Evolutionary conservation across 345 rosid genomes (phyloP).

Genomic region (Hibiscus mutabilis): DNA sequence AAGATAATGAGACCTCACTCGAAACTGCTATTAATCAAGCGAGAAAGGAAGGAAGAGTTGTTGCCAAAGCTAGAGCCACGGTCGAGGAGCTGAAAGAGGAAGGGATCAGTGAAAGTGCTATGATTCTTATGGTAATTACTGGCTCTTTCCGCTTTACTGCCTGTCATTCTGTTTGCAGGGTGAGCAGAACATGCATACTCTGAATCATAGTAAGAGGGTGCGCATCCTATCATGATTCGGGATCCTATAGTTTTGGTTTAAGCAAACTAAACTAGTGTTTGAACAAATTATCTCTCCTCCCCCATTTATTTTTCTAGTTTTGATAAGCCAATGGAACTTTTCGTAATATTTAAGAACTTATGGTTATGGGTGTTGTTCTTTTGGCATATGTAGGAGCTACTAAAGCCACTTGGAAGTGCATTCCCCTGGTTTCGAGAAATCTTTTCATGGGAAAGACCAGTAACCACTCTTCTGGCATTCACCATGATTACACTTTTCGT

Average conservation of each 20-base stretch:
- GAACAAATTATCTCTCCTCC: too few relatives aligned
- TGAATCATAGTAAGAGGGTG: not conserved
- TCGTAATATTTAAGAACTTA: not conserved
- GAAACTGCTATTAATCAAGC: conserved; percentile 49
- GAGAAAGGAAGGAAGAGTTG: conserved; percentile 53
- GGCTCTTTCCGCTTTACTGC: not conserved
- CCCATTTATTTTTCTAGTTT: not conserved
- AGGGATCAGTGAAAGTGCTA: conserved; percentile 58
- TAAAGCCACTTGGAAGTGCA: conserved; percentile 47
- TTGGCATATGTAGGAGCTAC: conserved; percentile 46
- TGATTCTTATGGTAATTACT: conserved; percentile 55
- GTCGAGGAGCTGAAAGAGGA: conserved; percentile 59
- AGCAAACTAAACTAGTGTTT: too few relatives aligned
- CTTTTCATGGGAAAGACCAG: conserved; percentile 57
- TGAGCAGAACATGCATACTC: not conserved
- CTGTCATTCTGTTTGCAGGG: not conserved
- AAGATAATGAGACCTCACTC: conserved; percentile 29
- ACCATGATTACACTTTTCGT: conserved; percentile 24
- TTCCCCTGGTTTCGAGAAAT: conserved; percentile 40
- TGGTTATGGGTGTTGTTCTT: not conserved
- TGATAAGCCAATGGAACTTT: not conserved
- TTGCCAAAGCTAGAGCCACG: conserved; percentile 59
- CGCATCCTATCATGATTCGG: not conserved
- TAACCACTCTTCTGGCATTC: conserved; percentile 28
- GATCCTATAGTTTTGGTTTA: not conserved